Evolutionary conservation across 306 rosid species (phyloP), one percentile per base, ranked within the genome.

Genomic region (Cucurbita moschata): DNA sequence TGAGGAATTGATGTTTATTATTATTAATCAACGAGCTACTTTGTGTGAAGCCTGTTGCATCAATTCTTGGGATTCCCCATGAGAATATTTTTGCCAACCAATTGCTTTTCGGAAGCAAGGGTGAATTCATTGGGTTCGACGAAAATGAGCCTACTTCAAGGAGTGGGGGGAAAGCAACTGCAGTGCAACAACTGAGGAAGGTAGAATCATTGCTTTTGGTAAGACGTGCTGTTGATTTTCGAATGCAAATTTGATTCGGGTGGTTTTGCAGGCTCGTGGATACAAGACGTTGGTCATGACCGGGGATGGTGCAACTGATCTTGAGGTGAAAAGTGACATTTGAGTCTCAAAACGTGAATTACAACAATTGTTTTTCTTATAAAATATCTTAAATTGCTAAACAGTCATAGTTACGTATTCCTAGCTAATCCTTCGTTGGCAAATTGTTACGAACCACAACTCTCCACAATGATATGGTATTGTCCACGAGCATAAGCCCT

Each of bases 221-320:
- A 15, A 46, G 46, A 65, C 30, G 10, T 65, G 18, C 10, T 19
- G 54, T 66, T 66, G 72, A 5, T 66, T 66, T 66, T 16, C 15
- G 39, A 57, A 80, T 73, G 72, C 70, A 70, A 79, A 42, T 77
- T 81, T 76, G 79, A 74, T 47, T 30, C 56, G 47, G 75, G 54
- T 44, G 84, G 16, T 76, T 79, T 76, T 84, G 73, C 86, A 94
- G 98, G 88, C 81, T 80, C 88, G 71, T 65, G 83, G 81, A 71
- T 91, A 85, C 88, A 90, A 89, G 73, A 43, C 81, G 71, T 79
- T 94, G 53, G 84, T 88, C 73, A 94, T 94, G 96, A 79, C 86
- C 10, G 97, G 98, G n/a, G 98, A 94, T 63, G 98, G 98, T 56
- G 96, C 95, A 9, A 94, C 98, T 52, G 98, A 94, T 83, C 91